A percentile compares a stretch with the other conserved stretches of the same genome.
These are phyloP conservation scores for Arthrobotrys sphaeroides DNA, from an alignment of 2,329 filamentous ascomycete species.

Conservation along the genomic window DNA sequence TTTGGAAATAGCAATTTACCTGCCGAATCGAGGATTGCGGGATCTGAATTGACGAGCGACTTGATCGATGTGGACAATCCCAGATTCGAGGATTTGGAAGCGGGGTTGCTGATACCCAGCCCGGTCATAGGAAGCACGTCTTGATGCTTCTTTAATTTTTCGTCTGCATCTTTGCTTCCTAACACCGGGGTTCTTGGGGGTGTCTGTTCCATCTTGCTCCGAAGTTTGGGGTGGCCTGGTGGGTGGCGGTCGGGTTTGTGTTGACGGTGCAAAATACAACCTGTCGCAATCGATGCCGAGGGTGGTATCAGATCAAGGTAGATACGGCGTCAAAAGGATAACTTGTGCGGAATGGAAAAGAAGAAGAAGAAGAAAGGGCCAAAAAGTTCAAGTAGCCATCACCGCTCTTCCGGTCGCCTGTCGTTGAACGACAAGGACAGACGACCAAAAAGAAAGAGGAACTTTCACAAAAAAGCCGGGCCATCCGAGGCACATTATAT, in stretches of 20 bases:
- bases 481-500: constrained; percentile 45
- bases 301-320: not conserved
- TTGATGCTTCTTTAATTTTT: constrained; percentile 26
- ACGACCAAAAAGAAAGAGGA: constrained; percentile 33
- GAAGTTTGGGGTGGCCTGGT: too few species aligned
- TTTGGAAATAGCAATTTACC: constrained; percentile 12
- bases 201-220: constrained; percentile 41
- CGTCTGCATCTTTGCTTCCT: constrained; percentile 3
- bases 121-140: not conserved
- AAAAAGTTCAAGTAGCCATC: constrained; percentile 3
- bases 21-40: not conserved
- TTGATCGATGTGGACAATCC: not conserved
- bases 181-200: constrained; percentile 34
- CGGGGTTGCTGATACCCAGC: not conserved
- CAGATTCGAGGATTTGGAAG: not conserved
- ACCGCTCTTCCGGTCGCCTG: constrained; percentile 39
- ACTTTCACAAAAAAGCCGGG: constrained; percentile 14
- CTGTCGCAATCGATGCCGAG: not conserved
- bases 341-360: not conserved
- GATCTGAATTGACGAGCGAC: not conserved
- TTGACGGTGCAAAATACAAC: constrained; percentile 36
- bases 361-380: not conserved
- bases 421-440: constrained; percentile 51
- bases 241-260: constrained; percentile 1
- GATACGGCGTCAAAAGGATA: not conserved